Evolutionary conservation across 2,329 filamentous ascomycete species (phyloP).

Genomic region (Xylariomycetidae sp.): DNA sequence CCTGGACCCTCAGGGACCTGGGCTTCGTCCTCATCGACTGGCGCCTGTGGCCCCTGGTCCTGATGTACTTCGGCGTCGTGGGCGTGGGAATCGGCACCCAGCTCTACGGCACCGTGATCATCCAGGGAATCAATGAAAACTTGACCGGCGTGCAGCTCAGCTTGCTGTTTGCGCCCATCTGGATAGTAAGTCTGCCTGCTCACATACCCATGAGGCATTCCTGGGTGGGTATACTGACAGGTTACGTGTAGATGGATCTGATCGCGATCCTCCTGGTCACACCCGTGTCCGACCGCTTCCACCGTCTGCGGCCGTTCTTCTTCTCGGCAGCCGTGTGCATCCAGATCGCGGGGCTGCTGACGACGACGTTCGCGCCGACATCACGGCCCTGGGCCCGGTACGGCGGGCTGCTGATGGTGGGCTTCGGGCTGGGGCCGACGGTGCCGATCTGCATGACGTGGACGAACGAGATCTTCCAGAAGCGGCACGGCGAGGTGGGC

Average conservation of each 20-base stretch:
- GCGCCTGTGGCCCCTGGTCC: slow-evolving; percentile 76
- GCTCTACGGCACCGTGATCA: slow-evolving; percentile 82
- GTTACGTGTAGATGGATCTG: slow-evolving; percentile 66
- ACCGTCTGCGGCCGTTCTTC: slow-evolving; percentile 71
- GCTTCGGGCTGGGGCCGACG: slow-evolving; percentile 83
- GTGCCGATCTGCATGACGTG: slow-evolving; percentile 93
- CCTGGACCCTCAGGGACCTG: slow-evolving; percentile 70
- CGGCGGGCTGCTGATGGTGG: slow-evolving; percentile 81
- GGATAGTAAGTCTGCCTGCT: slow-evolving; percentile 59
- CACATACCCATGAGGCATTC: neutral
- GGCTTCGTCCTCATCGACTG: slow-evolving; percentile 70
- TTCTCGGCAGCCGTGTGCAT: slow-evolving; percentile 71
- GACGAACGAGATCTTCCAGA: slow-evolving; percentile 87
- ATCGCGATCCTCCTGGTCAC: slow-evolving; percentile 81
- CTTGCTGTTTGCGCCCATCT: slow-evolving; percentile 83
- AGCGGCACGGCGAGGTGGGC: slow-evolving; percentile 82
- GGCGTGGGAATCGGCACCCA: slow-evolving; percentile 88
- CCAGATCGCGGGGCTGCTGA: slow-evolving; percentile 75
- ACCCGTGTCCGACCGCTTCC: slow-evolving; percentile 81
- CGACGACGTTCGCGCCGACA: slow-evolving; percentile 66
- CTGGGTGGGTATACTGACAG: no score
- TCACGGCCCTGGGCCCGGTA: slow-evolving; percentile 75
- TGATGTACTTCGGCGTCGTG: slow-evolving; percentile 96
- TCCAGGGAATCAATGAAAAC: slow-evolving; percentile 66
- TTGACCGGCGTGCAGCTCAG: slow-evolving; percentile 72